phyloP scores from a whole-genome alignment of 257 asterid species.

The Asclepias syriaca region DNA sequence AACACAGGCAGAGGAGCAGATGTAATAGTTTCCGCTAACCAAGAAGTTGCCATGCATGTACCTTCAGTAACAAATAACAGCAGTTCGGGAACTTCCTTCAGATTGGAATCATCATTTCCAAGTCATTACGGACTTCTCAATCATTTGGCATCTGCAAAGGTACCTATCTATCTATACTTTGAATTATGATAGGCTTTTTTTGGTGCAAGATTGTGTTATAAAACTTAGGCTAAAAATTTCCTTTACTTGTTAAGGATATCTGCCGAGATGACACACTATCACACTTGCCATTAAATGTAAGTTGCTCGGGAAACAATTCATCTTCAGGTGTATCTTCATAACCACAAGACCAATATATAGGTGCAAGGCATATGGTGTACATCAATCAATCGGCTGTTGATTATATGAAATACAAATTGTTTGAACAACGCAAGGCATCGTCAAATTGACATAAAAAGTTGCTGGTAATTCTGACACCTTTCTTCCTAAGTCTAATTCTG shows the following conservation, averaged over 20 bases:
- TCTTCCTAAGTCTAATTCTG: slow-evolving; percentile 15
- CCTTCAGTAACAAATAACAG: slow-evolving; percentile 25
- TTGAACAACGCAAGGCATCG: slow-evolving; percentile 22
- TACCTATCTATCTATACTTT: slow-evolving; percentile 9
- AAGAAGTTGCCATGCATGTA: slow-evolving; percentile 41
- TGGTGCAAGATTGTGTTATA: not conserved
- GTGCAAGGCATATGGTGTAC: slow-evolving; percentile 20
- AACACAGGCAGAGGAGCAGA: slow-evolving; percentile 43
- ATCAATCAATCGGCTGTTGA: slow-evolving; percentile 29
- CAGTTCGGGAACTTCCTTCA: slow-evolving; percentile 34
- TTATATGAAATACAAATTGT: slow-evolving; percentile 26
- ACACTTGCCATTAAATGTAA: slow-evolving; percentile 59
- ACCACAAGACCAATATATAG: slow-evolving; percentile 4
- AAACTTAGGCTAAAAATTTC: not conserved
- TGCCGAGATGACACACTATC: slow-evolving; percentile 66
- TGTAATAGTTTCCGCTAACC: slow-evolving; percentile 29
- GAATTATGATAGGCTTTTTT: not conserved
- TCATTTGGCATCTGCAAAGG: slow-evolving; percentile 68
- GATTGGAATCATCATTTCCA: slow-evolving; percentile 40
- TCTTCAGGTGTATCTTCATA: slow-evolving; percentile 74
- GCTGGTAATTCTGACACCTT: slow-evolving; percentile 29
- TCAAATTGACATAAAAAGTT: slow-evolving; percentile 19
- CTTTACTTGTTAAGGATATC: slow-evolving; percentile 47
- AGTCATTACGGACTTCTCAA: slow-evolving; percentile 54
- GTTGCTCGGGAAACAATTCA: slow-evolving; percentile 76